A percentile compares a stretch with the other conserved stretches of the same genome.
phyloP scores from a whole-genome alignment of 2,329 filamentous ascomycete genomes.

The Calonectria pteridis region DNA sequence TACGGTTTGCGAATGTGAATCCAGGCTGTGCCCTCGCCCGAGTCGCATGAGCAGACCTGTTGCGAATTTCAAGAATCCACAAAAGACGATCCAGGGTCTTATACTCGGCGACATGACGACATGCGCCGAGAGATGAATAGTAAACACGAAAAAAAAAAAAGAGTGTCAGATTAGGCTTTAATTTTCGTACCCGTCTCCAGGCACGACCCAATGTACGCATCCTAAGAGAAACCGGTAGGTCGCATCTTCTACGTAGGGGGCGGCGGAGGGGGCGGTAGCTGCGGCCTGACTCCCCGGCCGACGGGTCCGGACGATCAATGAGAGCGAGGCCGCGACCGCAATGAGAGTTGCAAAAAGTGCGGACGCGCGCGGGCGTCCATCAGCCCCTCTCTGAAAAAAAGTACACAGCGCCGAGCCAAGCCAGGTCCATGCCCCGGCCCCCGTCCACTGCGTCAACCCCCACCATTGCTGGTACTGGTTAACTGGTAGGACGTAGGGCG shows the following conservation, averaged over 20 bases:
- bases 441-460: constrained; percentile 25
- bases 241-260: constrained; percentile 20
- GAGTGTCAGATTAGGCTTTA: not conserved
- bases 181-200: constrained; percentile 9
- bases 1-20: not conserved
- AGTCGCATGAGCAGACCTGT: not conserved
- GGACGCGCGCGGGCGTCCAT: not conserved
- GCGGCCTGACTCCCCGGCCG: constrained; percentile 22
- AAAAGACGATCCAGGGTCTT: not conserved
- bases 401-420: constrained; percentile 2
- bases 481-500: constrained; percentile 1
- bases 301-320: constrained; percentile 23
- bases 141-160: not conserved
- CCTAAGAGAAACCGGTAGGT: not conserved
- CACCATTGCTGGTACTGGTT: constrained; percentile 10
- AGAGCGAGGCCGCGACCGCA: not conserved
- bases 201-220: constrained; percentile 16
- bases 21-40: not conserved
- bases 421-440: constrained; percentile 2
- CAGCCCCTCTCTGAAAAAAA: not conserved
- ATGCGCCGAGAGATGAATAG: not conserved
- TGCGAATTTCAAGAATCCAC: not conserved
- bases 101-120: not conserved
- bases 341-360: not conserved
- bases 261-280: constrained; percentile 12